Evolutionary conservation across 345 rosid species (phyloP), one percentile per base, ranked within the genome.

Genomic region (Garcia nutans): DNA sequence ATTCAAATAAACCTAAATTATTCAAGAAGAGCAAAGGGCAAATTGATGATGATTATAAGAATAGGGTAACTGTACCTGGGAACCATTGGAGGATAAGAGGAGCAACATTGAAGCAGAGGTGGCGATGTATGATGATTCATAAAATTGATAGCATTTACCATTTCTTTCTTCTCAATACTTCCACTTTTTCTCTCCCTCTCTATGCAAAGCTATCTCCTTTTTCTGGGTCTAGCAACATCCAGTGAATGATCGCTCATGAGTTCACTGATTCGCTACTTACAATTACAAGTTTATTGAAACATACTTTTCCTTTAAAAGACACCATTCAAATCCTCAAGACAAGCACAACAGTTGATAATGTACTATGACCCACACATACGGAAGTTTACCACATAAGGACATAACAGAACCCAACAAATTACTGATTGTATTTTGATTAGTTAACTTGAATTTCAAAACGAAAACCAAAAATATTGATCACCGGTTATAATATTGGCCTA

Each of bases 61-160:
- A 24, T 31, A 31, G 47, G 57, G 41, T 6, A 41, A 15, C 24
- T 62, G 61, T 75, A 87, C 84, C 85, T 84, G 74, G 77, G 33
- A 17, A 75, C 64, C n/a, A 72, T 41, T 7, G 72, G 77, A 81
- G 83, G 74, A 74, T 82, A 62, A 72, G 77, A 61, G 47, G 83
- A 61, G 33, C 71, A 70, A 54, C 66, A 72, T 13, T 80, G 85
- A 74, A 81, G 76, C 45, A 78, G 77, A 64, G 72, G 58, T n/a
- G 79, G 72, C 19, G 84, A 77, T 59, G 75, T 23, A 20, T 70
- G 76, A 47, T 68, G 77, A 65, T 62, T 63, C 16, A 68, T 45
- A 12, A 68, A 26, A 44, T 41, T 77, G 2, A 9, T 45, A 17
- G 60, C 77, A 73, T 78, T 76, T 63, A 77, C 81, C 88, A 87